A percentile compares a stretch with the other conserved stretches of the same genome.
phyloP scores from a whole-genome alignment of 306 rosid species.

The Dalbergia cochinchinensis region DNA sequence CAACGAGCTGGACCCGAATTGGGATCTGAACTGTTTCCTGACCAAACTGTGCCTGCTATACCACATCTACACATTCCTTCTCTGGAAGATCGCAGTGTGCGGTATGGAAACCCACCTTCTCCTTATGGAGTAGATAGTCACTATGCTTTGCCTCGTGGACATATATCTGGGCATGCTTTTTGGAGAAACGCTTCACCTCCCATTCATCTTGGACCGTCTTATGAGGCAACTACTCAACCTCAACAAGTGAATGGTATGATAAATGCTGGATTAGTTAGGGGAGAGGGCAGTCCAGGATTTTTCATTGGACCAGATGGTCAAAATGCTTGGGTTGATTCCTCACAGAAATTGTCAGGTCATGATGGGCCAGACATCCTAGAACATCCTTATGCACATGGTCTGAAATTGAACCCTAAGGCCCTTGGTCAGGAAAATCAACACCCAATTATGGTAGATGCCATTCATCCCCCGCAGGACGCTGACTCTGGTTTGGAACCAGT shows the following conservation, averaged over 20 bases:
- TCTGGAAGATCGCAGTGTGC: slow-evolving; percentile 69
- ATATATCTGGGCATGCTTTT: slow-evolving; percentile 59
- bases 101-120: slow-evolving; percentile 69
- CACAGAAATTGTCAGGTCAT: slow-evolving; percentile 65
- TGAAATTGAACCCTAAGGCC: slow-evolving; percentile 54
- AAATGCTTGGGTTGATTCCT: slow-evolving; percentile 73
- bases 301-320: slow-evolving; percentile 67
- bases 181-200: slow-evolving; percentile 75
- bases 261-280: slow-evolving; percentile 66
- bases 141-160: slow-evolving; percentile 66
- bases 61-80: slow-evolving; percentile 64
- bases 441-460: slow-evolving; percentile 46
- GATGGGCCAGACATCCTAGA: slow-evolving; percentile 69
- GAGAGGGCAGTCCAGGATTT: slow-evolving; percentile 75
- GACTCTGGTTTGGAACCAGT: slow-evolving; percentile 46
- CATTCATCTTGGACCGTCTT: slow-evolving; percentile 64
- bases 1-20: slow-evolving; percentile 68
- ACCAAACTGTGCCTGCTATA: slow-evolving; percentile 65
- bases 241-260: slow-evolving; percentile 68
- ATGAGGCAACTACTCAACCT: slow-evolving; percentile 63
- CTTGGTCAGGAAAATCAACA: slow-evolving; percentile 64
- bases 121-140: slow-evolving; percentile 73
- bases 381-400: slow-evolving; percentile 59
- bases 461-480: slow-evolving; percentile 53
- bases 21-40: slow-evolving; percentile 73